These are phyloP conservation scores for Ambrosiella cleistominuta DNA, from an alignment of 2,329 filamentous ascomycete species.

Conservation along the genomic window DNA sequence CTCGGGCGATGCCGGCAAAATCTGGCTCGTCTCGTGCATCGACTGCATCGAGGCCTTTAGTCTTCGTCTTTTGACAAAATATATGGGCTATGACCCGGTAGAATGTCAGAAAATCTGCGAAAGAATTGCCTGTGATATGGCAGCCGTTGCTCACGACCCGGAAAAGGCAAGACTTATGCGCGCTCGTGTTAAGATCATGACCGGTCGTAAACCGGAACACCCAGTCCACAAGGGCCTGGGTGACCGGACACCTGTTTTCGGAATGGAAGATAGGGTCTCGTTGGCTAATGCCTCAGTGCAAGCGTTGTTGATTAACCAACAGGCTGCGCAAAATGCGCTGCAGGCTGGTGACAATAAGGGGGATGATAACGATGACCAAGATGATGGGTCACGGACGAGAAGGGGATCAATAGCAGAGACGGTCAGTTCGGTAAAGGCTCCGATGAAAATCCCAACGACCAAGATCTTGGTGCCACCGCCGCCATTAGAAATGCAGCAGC, in stretches of 20 bases:
- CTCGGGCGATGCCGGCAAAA: conserved; percentile 30
- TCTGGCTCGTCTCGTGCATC: conserved; percentile 35
- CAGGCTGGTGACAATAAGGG: not conserved
- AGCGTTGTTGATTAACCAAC: not conserved
- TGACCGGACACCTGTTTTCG: no score
- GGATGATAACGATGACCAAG: not conserved
- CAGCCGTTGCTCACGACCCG: conserved; percentile 29
- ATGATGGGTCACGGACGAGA: not conserved
- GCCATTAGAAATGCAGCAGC: no score
- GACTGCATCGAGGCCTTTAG: conserved; percentile 32
- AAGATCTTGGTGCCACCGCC: no score
- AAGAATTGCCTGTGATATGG: conserved; percentile 30
- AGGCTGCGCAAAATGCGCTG: not conserved
- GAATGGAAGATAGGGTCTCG: not conserved
- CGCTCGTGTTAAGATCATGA: conserved; percentile 30
- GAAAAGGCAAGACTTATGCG: conserved; percentile 26
- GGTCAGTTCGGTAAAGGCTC: not conserved
- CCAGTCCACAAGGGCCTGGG: not conserved
- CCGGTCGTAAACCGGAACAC: conserved; percentile 31
- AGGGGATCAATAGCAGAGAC: not conserved
- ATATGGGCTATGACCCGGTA: conserved; percentile 34
- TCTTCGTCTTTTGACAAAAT: conserved; percentile 33
- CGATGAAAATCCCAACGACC: not conserved
- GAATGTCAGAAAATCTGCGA: conserved; percentile 31
- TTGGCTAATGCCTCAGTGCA: not conserved